Percentiles rank a stretch among this genome's conserved stretches.
These are phyloP conservation scores for Vigna hirtella DNA, from an alignment of 306 rosid species.

Conservation along the genomic window DNA sequence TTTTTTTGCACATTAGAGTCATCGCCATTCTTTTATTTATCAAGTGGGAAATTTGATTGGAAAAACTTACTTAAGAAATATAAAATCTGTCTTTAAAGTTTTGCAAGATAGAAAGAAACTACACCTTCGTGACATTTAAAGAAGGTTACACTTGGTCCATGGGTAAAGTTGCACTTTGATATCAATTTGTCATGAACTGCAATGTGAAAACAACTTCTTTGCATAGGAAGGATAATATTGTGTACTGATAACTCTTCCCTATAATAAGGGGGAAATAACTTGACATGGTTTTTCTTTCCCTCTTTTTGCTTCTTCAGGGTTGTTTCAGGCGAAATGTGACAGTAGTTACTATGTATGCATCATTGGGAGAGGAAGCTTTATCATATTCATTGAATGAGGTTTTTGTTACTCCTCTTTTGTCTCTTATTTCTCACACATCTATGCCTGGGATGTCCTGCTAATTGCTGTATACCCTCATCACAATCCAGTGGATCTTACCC, in stretches of 20 bases:
- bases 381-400: conserved; percentile 90
- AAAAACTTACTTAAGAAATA: background rate
- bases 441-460: conserved; percentile 20
- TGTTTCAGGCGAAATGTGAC: conserved; percentile 88
- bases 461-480: background rate
- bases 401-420: conserved; percentile 45
- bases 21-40: background rate
- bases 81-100: background rate
- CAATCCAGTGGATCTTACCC: conserved; percentile 16
- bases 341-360: conserved; percentile 89
- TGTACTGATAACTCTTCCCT: too few species aligned
- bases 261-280: background rate
- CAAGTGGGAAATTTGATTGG: background rate
- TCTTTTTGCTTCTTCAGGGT: conserved; percentile 54
- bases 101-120: too few species aligned
- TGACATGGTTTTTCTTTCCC: background rate
- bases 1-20: background rate
- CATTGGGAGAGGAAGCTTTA: conserved; percentile 89
- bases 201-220: too few species aligned
- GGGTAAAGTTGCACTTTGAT: too few species aligned
- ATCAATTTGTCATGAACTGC: too few species aligned
- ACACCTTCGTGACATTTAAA: too few species aligned
- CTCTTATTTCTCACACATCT: conserved; percentile 12
- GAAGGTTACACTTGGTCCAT: too few species aligned
- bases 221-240: too few species aligned